Evolutionary conservation across 2,329 filamentous ascomycete genomes (phyloP).

Genomic region (Onygenales sp.): DNA sequence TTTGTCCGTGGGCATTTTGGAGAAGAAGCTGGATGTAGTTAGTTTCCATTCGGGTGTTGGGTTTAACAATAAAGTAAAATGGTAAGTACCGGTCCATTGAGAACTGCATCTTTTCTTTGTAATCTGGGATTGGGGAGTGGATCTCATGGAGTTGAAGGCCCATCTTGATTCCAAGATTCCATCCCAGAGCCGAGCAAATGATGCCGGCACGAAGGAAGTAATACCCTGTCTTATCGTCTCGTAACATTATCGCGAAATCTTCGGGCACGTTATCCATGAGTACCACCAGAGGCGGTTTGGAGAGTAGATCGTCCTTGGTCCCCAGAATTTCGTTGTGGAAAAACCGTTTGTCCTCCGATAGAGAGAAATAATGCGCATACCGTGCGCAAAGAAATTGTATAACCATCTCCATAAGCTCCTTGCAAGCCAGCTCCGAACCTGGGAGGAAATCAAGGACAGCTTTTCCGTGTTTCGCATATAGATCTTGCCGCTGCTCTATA

Average conservation of each 20-base stretch:
- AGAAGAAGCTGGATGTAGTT: slow-evolving; percentile 55
- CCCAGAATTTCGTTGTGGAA: slow-evolving; percentile 62
- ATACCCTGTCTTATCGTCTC: slow-evolving; percentile 59
- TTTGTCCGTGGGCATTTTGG: slow-evolving; percentile 62
- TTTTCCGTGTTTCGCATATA: slow-evolving; percentile 55
- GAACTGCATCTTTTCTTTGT: slow-evolving; percentile 78
- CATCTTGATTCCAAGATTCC: slow-evolving; percentile 68
- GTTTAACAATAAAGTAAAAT: neutral
- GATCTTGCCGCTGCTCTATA: slow-evolving; percentile 57
- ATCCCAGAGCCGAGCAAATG: slow-evolving; percentile 71
- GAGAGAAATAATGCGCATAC: slow-evolving; percentile 65
- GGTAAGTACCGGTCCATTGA: slow-evolving; percentile 64
- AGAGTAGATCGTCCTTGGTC: slow-evolving; percentile 51
- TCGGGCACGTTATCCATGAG: slow-evolving; percentile 72
- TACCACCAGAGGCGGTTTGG: slow-evolving; percentile 56
- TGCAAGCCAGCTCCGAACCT: slow-evolving; percentile 68
- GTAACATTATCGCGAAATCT: slow-evolving; percentile 69
- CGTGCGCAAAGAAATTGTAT: slow-evolving; percentile 69
- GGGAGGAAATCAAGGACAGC: slow-evolving; percentile 59
- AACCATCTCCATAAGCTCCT: slow-evolving; percentile 80
- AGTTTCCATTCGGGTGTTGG: neutral
- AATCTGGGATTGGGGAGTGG: slow-evolving; percentile 67
- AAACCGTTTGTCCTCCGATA: slow-evolving; percentile 44
- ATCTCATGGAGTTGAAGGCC: slow-evolving; percentile 61
- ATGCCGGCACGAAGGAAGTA: slow-evolving; percentile 69